Conservation (phyloP, 2,329 filamentous ascomycete species). For the Hymenoscyphus salicellus region DNA sequence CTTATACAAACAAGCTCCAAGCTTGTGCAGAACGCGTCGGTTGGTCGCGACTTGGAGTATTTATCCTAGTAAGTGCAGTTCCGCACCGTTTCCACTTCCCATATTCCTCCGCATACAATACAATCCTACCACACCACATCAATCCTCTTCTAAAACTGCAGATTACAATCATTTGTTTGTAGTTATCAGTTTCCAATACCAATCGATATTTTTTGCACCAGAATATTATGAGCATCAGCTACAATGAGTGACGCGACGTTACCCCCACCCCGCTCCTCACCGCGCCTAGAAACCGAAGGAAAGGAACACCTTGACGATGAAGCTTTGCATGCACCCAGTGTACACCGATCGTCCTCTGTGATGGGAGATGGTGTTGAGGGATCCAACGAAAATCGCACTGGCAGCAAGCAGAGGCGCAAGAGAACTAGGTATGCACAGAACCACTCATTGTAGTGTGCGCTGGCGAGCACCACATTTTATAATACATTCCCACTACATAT, state of each 20-base stretch:
- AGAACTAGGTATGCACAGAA: slow-evolving; percentile 56
- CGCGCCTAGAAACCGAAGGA: slow-evolving; percentile 16
- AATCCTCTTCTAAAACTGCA: not conserved
- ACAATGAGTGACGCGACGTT: slow-evolving; percentile 36
- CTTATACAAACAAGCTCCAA: not conserved
- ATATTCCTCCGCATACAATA: not conserved
- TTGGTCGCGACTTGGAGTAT: slow-evolving; percentile 2
- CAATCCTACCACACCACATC: not conserved
- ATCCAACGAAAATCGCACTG: slow-evolving; percentile 36
- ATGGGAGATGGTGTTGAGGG: slow-evolving; percentile 26
- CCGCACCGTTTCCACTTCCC: not conserved
- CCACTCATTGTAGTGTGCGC: not conserved
- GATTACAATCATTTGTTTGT: not conserved
- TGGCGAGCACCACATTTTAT: not conserved
- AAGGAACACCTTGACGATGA: slow-evolving; percentile 20
- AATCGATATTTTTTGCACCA: not conserved
- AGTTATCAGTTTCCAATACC: not conserved
- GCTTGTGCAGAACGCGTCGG: slow-evolving; percentile 9
- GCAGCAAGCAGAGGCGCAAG: slow-evolving; percentile 51
- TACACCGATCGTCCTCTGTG: slow-evolving; percentile 20
- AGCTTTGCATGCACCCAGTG: slow-evolving; percentile 24
- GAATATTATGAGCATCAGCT: slow-evolving; percentile 4
- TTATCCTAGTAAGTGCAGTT: not conserved
- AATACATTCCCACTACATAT: not conserved
- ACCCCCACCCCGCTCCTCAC: slow-evolving; percentile 30